These are phyloP conservation scores for Macrocybe sp. DNA, from an alignment of 1,284 basidiomycete genomes.

Conservation along the genomic window DNA sequence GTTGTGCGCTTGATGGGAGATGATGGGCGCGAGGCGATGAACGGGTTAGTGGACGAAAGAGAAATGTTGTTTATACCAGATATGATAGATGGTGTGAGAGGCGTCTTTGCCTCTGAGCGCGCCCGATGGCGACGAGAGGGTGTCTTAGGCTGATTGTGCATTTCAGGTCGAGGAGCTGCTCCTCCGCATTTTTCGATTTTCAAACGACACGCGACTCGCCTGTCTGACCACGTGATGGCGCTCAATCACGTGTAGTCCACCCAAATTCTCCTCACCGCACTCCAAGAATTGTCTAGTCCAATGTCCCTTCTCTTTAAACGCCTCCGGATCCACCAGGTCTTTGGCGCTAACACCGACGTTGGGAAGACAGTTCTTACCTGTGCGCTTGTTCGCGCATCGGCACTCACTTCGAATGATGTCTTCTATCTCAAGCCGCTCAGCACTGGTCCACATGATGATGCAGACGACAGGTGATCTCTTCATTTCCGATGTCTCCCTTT, in stretches of 20 bases:
- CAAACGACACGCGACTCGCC: constrained; percentile 12
- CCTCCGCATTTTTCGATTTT: constrained; percentile 1
- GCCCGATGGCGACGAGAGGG: constrained; percentile 59
- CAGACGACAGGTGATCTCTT: constrained; percentile 71
- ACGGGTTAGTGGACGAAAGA: constrained; percentile 53
- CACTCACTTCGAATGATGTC: constrained; percentile 41
- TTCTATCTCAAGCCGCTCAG: constrained; percentile 92
- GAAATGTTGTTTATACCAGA: constrained; percentile 51
- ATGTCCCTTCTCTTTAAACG: constrained; percentile 66
- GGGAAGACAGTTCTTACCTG: constrained; percentile 90
- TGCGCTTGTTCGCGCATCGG: constrained; percentile 76
- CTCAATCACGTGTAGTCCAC: neutral
- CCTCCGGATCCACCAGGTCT: constrained; percentile 83
- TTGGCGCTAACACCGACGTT: constrained; percentile 90
- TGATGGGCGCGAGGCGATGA: constrained; percentile 49
- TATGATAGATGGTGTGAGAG: constrained; percentile 63
- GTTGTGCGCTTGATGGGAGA: constrained; percentile 63
- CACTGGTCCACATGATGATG: constrained; percentile 75
- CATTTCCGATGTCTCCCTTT: neutral
- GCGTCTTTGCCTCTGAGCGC: constrained; percentile 67
- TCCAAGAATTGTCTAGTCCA: neutral
- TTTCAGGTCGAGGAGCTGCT: constrained; percentile 1
- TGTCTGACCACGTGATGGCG: constrained; percentile 9
- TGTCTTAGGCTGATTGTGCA: constrained; percentile 44
- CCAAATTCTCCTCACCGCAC: neutral